A percentile compares a stretch with the other conserved stretches of the same genome.
These are phyloP conservation scores for Alternaria rosae DNA, from an alignment of 2,329 filamentous ascomycete species.

Conservation along the genomic window DNA sequence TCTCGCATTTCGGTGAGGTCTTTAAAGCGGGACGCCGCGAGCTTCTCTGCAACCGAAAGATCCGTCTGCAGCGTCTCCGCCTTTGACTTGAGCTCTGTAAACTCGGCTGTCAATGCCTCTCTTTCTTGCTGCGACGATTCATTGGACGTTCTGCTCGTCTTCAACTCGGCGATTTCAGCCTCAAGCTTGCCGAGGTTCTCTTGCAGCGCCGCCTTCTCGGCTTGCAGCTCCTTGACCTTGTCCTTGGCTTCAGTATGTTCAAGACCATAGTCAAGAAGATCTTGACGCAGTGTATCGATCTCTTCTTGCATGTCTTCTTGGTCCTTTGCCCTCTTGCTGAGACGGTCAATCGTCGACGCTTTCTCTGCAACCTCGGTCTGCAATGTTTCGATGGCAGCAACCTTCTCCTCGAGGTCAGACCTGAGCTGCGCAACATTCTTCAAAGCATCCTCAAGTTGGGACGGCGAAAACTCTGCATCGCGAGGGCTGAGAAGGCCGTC, in stretches of 20 bases:
- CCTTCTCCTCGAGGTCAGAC: conserved; percentile 47
- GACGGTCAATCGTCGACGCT: conserved; percentile 73
- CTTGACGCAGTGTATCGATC: conserved; percentile 82
- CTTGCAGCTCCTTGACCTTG: conserved; percentile 71
- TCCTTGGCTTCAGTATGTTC: conserved; percentile 86
- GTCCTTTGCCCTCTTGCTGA: conserved; percentile 76
- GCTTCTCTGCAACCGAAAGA: conserved; percentile 81
- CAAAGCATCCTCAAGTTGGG: conserved; percentile 40
- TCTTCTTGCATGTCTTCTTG: conserved; percentile 82
- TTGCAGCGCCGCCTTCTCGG: conserved; percentile 72
- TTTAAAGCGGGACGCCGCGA: conserved; percentile 87
- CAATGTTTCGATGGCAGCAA: conserved; percentile 40
- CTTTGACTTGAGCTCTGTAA: conserved; percentile 75
- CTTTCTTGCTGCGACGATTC: conserved; percentile 61
- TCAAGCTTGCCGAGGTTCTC: conserved; percentile 72
- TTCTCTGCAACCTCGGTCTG: conserved; percentile 58
- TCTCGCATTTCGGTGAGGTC: conserved; percentile 83
- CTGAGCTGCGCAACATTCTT: conserved; percentile 41
- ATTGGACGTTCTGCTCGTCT: conserved; percentile 55
- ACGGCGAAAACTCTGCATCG: conserved; percentile 54
- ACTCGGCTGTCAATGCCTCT: conserved; percentile 67
- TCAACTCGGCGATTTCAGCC: conserved; percentile 69
- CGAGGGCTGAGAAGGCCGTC: conserved; percentile 44
- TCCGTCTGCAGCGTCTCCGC: conserved; percentile 78
- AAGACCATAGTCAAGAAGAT: conserved; percentile 78